Conservation (phyloP, 495 filamentous ascomycete genomes). For the Daldinia childiae region DNA sequence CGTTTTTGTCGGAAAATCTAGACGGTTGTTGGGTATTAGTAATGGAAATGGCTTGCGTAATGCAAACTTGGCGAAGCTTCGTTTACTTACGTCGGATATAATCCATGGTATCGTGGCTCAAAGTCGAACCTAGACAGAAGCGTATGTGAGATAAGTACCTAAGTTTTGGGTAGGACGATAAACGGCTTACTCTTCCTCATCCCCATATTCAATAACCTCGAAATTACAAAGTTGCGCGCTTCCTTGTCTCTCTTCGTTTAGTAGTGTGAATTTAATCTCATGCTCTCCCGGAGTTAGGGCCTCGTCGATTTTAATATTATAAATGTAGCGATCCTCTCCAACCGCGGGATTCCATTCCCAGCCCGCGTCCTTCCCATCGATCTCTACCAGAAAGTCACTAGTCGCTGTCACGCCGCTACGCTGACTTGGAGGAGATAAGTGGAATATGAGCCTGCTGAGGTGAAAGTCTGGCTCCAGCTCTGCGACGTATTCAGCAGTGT, state of each 20-base stretch:
- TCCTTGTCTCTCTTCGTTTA: constrained; percentile 38
- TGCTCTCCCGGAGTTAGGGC: constrained; percentile 35
- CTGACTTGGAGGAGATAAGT: constrained; percentile 39
- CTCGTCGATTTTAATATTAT: constrained; percentile 37
- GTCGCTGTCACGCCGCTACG: constrained; percentile 38
- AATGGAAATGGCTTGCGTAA: not conserved
- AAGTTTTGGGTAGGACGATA: not conserved
- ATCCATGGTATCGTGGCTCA: constrained; percentile 31
- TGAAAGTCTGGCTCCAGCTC: constrained; percentile 35
- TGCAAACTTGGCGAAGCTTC: not conserved
- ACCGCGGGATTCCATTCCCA: constrained; percentile 41
- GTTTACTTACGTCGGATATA: constrained; percentile 43
- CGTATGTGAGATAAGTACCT: not conserved
- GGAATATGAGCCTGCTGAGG: constrained; percentile 37
- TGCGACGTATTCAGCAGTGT: constrained; percentile 40
- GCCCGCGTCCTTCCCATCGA: constrained; percentile 37
- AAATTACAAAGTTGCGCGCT: constrained; percentile 43
- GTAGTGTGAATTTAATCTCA: constrained; percentile 31
- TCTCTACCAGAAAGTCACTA: constrained; percentile 36
- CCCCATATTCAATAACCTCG: constrained; percentile 41
- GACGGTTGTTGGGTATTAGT: not conserved
- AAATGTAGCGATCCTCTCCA: constrained; percentile 42
- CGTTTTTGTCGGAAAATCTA: constrained; percentile 36
- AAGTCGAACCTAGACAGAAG: constrained; percentile 32
- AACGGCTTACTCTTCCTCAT: constrained; percentile 31